Conservation (phyloP, 2,329 filamentous ascomycete species). For the Curvularia lunata region DNA sequence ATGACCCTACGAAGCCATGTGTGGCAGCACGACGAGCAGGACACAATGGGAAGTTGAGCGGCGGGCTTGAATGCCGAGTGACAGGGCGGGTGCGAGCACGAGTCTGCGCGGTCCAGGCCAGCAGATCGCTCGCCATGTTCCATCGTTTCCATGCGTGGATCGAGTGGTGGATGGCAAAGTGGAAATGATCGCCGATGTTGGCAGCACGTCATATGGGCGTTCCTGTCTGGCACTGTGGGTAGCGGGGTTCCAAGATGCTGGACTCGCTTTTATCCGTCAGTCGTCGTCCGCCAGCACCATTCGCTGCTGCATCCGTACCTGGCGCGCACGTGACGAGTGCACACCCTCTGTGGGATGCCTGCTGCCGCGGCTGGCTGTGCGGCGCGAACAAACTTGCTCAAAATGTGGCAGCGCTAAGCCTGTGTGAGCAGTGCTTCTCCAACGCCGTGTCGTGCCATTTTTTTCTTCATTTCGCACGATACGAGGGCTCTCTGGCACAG, state of each 20-base stretch:
- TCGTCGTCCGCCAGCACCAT: neutral
- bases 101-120: constrained; percentile 15
- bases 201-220: constrained; percentile 1
- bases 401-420: neutral
- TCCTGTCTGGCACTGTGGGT: neutral
- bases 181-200: constrained; percentile 13
- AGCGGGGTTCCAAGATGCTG: neutral
- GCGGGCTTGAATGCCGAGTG: constrained; percentile 5
- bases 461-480: neutral
- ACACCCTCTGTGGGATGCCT: neutral
- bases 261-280: neutral
- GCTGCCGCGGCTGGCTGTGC: neutral
- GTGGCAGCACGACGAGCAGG: constrained; percentile 5
- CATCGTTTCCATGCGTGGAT: constrained; percentile 9
- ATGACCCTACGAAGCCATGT: constrained; percentile 11
- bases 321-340: neutral
- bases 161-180: constrained; percentile 1
- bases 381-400: too few species aligned
- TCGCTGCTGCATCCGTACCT: neutral
- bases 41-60: neutral
- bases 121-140: constrained; percentile 11
- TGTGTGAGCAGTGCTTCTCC: too few species aligned
- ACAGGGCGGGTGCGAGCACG: constrained; percentile 2
- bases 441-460: neutral
- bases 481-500: neutral